These are phyloP conservation scores for Yamadazyma membranifaciens DNA, from an alignment of 1,139 yeast genomes.

Conservation along the genomic window DNA sequence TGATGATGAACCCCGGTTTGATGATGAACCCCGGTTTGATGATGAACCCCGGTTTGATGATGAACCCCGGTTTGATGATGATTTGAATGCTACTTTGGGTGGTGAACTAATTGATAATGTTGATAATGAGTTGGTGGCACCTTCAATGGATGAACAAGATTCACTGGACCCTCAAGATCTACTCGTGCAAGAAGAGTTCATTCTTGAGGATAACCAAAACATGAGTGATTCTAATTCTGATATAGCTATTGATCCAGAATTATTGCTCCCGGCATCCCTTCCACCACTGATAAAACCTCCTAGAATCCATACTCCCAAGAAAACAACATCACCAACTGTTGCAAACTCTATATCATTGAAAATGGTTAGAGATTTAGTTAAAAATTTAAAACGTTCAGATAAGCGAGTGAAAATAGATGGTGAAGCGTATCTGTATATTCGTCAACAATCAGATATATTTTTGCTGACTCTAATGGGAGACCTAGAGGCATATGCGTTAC, in stretches of 20 bases:
- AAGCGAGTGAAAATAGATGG: slow-evolving; percentile 10
- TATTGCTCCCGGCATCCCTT: neutral
- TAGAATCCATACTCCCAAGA: neutral
- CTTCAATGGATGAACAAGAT: neutral
- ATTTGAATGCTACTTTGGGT: slow-evolving; percentile 1
- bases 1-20: too few species aligned
- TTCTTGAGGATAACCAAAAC: slow-evolving; percentile 1
- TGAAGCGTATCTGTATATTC: slow-evolving; percentile 15
- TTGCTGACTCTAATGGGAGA: slow-evolving; percentile 32
- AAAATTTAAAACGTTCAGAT: slow-evolving; percentile 3
- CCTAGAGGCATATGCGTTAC: slow-evolving; percentile 33
- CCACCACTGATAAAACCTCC: neutral
- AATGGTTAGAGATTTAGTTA: slow-evolving; percentile 12
- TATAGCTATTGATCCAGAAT: neutral
- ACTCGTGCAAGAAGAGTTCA: slow-evolving; percentile 6
- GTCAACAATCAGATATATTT: slow-evolving; percentile 28
- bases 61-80: slow-evolving; percentile 5
- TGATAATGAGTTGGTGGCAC: slow-evolving; percentile 1
- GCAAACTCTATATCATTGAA: slow-evolving; percentile 5
- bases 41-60: slow-evolving; percentile 4
- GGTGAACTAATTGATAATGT: neutral
- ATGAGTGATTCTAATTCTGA: neutral
- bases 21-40: slow-evolving; percentile 1
- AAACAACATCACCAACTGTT: neutral
- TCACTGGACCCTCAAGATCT: neutral